Evolutionary conservation across 2,329 filamentous ascomycete species (phyloP), one percentile per base, ranked within the genome.

Genomic region (Zasmidium citrigriseum): DNA sequence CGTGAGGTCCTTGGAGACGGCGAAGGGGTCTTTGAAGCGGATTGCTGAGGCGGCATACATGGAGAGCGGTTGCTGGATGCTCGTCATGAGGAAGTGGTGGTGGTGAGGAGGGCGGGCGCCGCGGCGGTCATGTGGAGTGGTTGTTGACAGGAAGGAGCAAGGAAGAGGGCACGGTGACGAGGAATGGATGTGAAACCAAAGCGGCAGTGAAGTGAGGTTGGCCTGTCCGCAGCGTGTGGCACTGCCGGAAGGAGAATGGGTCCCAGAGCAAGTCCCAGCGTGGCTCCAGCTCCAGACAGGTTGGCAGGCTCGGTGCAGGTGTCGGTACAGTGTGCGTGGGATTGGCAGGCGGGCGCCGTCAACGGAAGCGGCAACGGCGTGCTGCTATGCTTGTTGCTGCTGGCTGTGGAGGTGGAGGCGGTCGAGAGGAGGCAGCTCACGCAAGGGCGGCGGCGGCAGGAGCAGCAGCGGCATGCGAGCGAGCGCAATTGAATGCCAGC

Each of bases 261-360:
- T 14, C 21, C 24, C 20, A 49, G 80, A 71, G 65, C 86, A 75
- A 58, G 81, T 73, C 12, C 75, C 53, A 2, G 77, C 72, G 71
- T 41, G 34, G 34, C 34, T 41, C 34, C 34, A 86, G 34, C 34
- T 41, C 34, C 34, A 86, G 83, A 0, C 81, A 46, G 54, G 22
- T 22, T 9, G 46, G 22, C 27, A 25, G 22, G 9, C 20, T 44
- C 23, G 24, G 29, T 72, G 82, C 80, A 16, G 82, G 80, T 55
- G 83, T 83, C n/a, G 87, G 80, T 20, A 82, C n/a, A n/a, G n/a
- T n/a, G n/a, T n/a, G n/a, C n/a, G n/a, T 83, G 41, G 87, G 77
- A 73, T 86, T 86, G 66, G 87, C 81, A 54, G 44, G 25, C 52
- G 25, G 23, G 46, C 46, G 51, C 22, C 52, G 47, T 51, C 58